Base-by-base conservation (phyloP, 768 basidiomycete species). In the Phlegmacium glaucopus region DNA sequence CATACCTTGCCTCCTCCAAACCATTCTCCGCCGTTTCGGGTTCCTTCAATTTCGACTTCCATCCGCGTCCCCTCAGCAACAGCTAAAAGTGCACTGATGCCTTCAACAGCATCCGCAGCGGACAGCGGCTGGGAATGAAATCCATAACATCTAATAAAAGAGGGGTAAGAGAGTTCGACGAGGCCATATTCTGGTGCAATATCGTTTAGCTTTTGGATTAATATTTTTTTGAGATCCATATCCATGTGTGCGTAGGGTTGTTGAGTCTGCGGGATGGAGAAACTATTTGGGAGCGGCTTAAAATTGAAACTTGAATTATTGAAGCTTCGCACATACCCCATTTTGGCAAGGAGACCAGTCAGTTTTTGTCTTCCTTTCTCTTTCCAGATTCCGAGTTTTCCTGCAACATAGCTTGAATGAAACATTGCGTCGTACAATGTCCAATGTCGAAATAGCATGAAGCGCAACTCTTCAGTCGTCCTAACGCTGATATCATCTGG, bases 361-460 rank as follows among this genome's bases (percentile, higher is more conserved):
- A 99, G 69, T 53, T 84, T 79, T 64, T 93, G 94, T 51, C 89
- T 77, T 16, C 96, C 96, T 45, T 83, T 79, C 64, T 98, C 95
- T 61, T 89, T 93, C 96, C 96, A 98, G 46, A 95, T 90, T 3
- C 93, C 94, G 49, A 99, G 77, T 65, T 92, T 93, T 42, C 90
- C 87, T 6, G 94, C 94, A 13, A 99, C 87, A 59, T 98, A 99
- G 48, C 89, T 90, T 3, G 94, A 96, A 65, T 99, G 95, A 58
- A 86, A 85, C 96, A 99, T 98, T 9, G 94, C 85, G 60, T 99
- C 96, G 61, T 97, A 98, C 39, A 99, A 69, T 26, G 88, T 97
- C 96, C 96, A 99, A 69, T 98, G 96, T 47, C 95, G 79, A 62
- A 94, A 94, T 45, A 97, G 77, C 69, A 86, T 94, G 65, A 99